A percentile compares a stretch with the other conserved stretches of the same genome.
Conservation (phyloP, 805 yeast genomes). For the Wickerhamiella allomyrinae region DNA sequence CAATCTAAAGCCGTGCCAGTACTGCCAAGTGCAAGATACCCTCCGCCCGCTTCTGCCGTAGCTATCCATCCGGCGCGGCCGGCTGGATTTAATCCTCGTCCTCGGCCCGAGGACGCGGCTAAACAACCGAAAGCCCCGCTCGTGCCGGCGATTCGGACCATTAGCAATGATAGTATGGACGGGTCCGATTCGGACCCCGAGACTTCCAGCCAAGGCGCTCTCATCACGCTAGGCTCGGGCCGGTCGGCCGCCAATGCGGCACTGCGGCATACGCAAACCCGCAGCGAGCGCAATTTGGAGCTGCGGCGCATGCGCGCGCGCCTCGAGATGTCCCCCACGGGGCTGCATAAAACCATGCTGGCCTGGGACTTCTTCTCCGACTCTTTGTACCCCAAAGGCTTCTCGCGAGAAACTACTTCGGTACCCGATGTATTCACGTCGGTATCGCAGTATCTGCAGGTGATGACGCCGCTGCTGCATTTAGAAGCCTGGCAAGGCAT, state of each 20-base stretch:
- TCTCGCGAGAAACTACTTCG: slow-evolving; percentile 26
- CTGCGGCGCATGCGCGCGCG: slow-evolving; percentile 70
- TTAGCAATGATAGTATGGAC: slow-evolving; percentile 17
- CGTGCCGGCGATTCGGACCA: not conserved
- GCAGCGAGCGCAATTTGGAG: slow-evolving; percentile 43
- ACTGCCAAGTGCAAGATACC: no score
- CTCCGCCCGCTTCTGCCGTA: not conserved
- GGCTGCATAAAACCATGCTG: slow-evolving; percentile 54
- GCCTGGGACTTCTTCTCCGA: slow-evolving; percentile 58
- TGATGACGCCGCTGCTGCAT: slow-evolving; percentile 67
- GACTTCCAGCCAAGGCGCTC: slow-evolving; percentile 26
- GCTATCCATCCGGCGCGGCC: slow-evolving; percentile 35
- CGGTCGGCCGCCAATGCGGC: slow-evolving; percentile 26
- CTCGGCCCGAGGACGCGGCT: slow-evolving; percentile 14
- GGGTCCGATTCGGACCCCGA: slow-evolving; percentile 28
- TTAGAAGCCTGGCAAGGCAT: slow-evolving; percentile 92
- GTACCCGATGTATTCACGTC: slow-evolving; percentile 44
- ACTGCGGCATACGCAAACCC: no score
- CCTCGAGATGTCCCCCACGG: slow-evolving; percentile 60
- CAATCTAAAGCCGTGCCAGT: not conserved
- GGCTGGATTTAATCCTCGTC: slow-evolving; percentile 34
- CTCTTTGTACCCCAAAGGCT: slow-evolving; percentile 38
- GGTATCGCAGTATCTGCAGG: slow-evolving; percentile 50
- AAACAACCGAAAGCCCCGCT: slow-evolving; percentile 1
- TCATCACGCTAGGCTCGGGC: slow-evolving; percentile 14